These are phyloP conservation scores for Arabidopsis suecica DNA, from an alignment of 345 rosid genomes.

Conservation along the genomic window DNA sequence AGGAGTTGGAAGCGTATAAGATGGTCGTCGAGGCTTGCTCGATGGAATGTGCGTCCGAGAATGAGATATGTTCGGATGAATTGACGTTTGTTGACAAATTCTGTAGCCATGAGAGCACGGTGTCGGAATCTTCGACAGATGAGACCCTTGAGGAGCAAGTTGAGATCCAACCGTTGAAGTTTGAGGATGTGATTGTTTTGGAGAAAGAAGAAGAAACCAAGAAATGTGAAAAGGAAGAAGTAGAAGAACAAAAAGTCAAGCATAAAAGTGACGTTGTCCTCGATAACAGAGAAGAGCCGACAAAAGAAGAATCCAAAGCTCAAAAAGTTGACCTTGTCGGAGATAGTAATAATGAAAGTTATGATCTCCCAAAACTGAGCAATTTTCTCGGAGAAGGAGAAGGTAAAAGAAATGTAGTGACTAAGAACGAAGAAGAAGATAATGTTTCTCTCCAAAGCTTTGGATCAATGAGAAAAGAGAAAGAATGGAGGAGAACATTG, in stretches of 20 bases:
- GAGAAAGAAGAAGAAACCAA: slow-evolving; percentile 43
- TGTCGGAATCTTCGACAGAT: slow-evolving; percentile 9
- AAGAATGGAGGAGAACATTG: slow-evolving; percentile 95
- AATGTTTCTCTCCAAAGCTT: slow-evolving; percentile 52
- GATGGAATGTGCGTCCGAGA: slow-evolving; percentile 38
- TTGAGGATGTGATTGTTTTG: slow-evolving; percentile 24
- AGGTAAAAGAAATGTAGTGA: slow-evolving; percentile 34
- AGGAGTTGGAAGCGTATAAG: slow-evolving; percentile 68
- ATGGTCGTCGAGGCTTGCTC: slow-evolving; percentile 59
- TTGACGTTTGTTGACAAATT: slow-evolving; percentile 44
- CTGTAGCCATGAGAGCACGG: slow-evolving; percentile 45
- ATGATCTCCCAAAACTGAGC: slow-evolving; percentile 42
- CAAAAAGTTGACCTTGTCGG: slow-evolving; percentile 37
- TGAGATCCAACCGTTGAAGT: slow-evolving; percentile 41
- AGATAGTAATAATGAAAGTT: slow-evolving; percentile 35
- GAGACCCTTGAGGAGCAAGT: slow-evolving; percentile 7
- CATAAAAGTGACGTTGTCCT: slow-evolving; percentile 43
- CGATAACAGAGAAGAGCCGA: slow-evolving; percentile 53
- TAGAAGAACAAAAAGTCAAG: slow-evolving; percentile 57
- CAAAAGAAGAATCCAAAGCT: slow-evolving; percentile 63
- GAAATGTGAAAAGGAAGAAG: slow-evolving; percentile 55
- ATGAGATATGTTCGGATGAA: slow-evolving; percentile 37
- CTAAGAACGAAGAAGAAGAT: slow-evolving; percentile 25
- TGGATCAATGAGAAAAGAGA: slow-evolving; percentile 86
- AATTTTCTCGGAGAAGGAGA: slow-evolving; percentile 37